A percentile compares a stretch with the other conserved stretches of the same genome.
These are phyloP conservation scores for Fusarium pseudonygamai DNA, from an alignment of 2,329 filamentous ascomycete species.

Conservation along the genomic window DNA sequence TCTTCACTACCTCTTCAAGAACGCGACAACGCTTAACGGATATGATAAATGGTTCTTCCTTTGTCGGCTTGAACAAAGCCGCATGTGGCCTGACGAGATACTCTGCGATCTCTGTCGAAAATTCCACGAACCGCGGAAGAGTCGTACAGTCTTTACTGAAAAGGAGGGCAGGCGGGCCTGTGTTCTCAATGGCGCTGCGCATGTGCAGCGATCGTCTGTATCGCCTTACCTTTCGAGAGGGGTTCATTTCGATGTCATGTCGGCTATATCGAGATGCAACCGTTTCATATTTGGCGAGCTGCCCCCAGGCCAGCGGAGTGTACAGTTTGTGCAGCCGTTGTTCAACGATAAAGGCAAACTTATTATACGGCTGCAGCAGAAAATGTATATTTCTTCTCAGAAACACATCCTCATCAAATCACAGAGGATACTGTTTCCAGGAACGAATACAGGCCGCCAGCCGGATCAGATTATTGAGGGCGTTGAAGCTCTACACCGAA, in stretches of 20 bases:
- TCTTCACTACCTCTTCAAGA: not conserved
- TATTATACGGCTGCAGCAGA: not conserved
- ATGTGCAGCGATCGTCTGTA: rapidly evolving
- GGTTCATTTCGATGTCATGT: not conserved
- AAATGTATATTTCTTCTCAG: not conserved
- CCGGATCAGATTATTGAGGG: rapidly evolving
- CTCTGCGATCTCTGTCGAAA: not conserved
- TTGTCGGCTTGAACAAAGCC: not conserved
- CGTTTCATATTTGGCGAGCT: rapidly evolving
- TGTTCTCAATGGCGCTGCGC: not conserved
- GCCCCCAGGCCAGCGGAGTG: rapidly evolving
- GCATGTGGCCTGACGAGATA: not conserved
- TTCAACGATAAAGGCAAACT: not conserved
- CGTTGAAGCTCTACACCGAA: not conserved
- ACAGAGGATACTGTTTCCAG: not conserved
- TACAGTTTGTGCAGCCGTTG: not conserved
- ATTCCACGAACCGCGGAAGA: not conserved
- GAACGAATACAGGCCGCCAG: not conserved
- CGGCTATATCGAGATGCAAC: not conserved
- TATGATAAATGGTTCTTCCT: not conserved
- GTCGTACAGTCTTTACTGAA: not conserved
- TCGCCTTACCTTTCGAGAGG: not conserved
- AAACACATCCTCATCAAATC: not conserved
- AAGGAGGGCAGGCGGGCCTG: not conserved
- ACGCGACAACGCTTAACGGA: not conserved